Base-by-base conservation (phyloP, 306 rosid genomes). In the Vigna unguiculata region DNA sequence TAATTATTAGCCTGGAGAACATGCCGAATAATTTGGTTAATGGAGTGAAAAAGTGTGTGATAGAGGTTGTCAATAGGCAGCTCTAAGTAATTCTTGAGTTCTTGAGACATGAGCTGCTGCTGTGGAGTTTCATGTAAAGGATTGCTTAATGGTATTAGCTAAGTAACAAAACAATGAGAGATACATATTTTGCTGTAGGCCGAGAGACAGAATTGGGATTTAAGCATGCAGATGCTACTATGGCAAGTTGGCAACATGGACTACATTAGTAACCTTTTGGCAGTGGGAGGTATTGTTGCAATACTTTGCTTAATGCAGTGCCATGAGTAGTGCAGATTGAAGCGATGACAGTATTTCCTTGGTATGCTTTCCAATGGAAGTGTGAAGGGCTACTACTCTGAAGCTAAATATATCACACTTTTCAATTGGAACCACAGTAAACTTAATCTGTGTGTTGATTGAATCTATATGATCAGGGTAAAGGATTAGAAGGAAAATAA, bases 1-100 rank as follows among this genome's bases (percentile, higher is more conserved):
- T 38, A 36, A 17, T 63, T 38, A 63, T 17, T 63, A 17, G 70
- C 16, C 30, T 17, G 12, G 30, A 17, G 4, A 63, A 48, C 28
- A 19, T 10, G 30, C 10, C n/a, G 30, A 19, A 63, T 11, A 38
- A 15, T 4, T 62, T 36, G 47, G 69, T 14, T 62, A 8, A 34
- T 34, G 25, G 25, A 17, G 13, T n/a, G 20, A 38, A 63, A 63
- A 7, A 19, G 49, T 63, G 17, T 10, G 19, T 63, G 15, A 36
- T 38, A 63, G 68, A 17, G n/a, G 69, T 62, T 25, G 28, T 4
- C n/a, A 61, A 30, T 34, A 61, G 64, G 11, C 61, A 71, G 20
- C 4, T 53, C 51, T 52, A 34, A 11, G 13, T 54, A 22, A 71
- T 40, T 10, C n/a, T 41, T 41, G 32, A 65, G 34, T 40, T 53